Percentiles rank a stretch among this genome's conserved stretches.
Conservation (phyloP, 2,329 filamentous ascomycete genomes). For the Gremmenia infestans region DNA sequence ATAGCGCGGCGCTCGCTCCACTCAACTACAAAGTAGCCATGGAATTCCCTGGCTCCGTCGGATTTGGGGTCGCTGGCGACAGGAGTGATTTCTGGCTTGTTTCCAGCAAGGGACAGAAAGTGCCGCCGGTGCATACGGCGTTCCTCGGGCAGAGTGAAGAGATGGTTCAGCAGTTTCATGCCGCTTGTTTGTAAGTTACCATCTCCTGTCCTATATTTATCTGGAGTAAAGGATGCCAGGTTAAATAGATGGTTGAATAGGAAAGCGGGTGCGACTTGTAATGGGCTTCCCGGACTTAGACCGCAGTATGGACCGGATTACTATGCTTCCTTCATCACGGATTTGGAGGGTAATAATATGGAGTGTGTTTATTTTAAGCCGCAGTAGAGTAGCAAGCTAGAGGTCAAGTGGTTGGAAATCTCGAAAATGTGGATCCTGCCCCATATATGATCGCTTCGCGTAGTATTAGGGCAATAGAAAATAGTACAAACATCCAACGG, state of each 20-base stretch:
- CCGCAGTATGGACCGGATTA: neutral
- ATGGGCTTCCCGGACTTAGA: neutral
- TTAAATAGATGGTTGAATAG: neutral
- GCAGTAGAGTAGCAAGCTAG: neutral
- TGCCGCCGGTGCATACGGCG: neutral
- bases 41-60: neutral
- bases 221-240: neutral
- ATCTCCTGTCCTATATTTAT: neutral
- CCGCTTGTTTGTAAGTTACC: neutral
- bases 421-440: too few relatives aligned
- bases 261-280: neutral
- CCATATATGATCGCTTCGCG: too few relatives aligned
- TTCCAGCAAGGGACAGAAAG: neutral
- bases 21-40: neutral
- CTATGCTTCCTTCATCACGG: neutral
- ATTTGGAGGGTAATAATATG: neutral
- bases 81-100: neutral
- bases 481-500: too few relatives aligned
- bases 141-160: neutral
- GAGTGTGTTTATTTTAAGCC: neutral
- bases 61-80: neutral
- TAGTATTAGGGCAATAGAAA: too few relatives aligned
- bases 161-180: neutral
- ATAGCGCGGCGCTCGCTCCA: neutral
- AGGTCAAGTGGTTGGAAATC: too few relatives aligned